A percentile compares a stretch with the other conserved stretches of the same genome.
Evolutionary conservation across 768 basidiomycete genomes (phyloP).

Genomic region (Xerocomus potaroensis): DNA sequence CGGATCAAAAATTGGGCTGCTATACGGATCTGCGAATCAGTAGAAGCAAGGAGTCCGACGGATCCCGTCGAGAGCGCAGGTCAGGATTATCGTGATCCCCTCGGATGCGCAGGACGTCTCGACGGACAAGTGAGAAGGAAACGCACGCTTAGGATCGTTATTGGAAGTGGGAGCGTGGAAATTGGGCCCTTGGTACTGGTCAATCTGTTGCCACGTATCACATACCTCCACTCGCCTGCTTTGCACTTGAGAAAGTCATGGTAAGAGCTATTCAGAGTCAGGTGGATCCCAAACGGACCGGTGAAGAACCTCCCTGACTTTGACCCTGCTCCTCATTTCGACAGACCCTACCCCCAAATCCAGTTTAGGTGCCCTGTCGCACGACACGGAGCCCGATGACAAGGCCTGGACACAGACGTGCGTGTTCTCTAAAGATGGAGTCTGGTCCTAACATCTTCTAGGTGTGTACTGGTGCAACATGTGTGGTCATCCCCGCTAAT

Average conservation of each 20-base stretch:
- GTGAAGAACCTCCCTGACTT: slow-evolving; percentile 1
- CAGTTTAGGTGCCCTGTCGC: slow-evolving; percentile 28
- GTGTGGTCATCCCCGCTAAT: no score
- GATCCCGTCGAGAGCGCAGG: slow-evolving; percentile 14
- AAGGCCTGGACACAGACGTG: slow-evolving; percentile 12
- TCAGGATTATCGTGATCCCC: slow-evolving; percentile 5
- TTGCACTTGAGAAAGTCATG: background rate
- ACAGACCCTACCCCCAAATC: slow-evolving; percentile 36
- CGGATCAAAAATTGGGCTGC: background rate
- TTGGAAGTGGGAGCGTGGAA: slow-evolving; percentile 1
- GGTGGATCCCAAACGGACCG: background rate
- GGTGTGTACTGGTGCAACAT: slow-evolving; percentile 10
- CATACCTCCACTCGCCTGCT: no score
- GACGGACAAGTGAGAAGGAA: background rate
- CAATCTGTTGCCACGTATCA: no score
- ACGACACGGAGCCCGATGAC: background rate
- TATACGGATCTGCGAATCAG: slow-evolving; percentile 17
- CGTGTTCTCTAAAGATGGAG: background rate
- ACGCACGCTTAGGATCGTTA: background rate
- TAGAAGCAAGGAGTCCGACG: background rate
- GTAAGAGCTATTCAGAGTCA: background rate
- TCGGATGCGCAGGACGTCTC: slow-evolving; percentile 8
- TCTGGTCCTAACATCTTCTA: background rate
- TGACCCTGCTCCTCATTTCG: slow-evolving; percentile 27
- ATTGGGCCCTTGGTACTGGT: no score